Evolutionary conservation across 1,284 basidiomycete species (phyloP).

Genomic region (Butyriboletus pseudospeciosus): DNA sequence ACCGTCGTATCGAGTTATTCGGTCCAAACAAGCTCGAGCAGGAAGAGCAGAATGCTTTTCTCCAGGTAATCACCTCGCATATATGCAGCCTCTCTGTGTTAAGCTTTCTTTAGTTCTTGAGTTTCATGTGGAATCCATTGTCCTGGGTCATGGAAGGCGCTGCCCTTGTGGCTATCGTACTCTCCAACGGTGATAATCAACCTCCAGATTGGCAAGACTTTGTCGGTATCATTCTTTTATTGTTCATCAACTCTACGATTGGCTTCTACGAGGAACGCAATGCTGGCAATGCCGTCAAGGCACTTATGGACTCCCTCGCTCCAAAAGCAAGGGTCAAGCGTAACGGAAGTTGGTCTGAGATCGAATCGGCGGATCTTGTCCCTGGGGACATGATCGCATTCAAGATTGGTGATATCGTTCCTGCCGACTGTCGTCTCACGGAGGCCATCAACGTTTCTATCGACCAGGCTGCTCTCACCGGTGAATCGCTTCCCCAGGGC

Average conservation of each 20-base stretch:
- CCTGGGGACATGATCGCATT: slow-evolving; percentile 93
- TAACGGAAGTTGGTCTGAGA: slow-evolving; percentile 77
- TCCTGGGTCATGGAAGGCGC: slow-evolving; percentile 99
- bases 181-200: slow-evolving; percentile 85
- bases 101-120: slow-evolving; percentile 66
- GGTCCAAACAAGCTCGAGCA: slow-evolving; percentile 94
- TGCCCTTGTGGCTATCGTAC: slow-evolving; percentile 91
- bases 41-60: slow-evolving; percentile 82
- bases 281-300: slow-evolving; percentile 98
- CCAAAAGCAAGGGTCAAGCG: slow-evolving; percentile 95
- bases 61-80: slow-evolving; percentile 52
- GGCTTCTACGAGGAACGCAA: slow-evolving; percentile 98
- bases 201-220: slow-evolving; percentile 98
- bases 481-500: slow-evolving; percentile 87
- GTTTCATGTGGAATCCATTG: slow-evolving; percentile 98
- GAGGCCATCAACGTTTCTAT: slow-evolving; percentile 95
- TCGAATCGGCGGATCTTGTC: slow-evolving; percentile 84
- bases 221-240: slow-evolving; percentile 88
- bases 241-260: slow-evolving; percentile 94
- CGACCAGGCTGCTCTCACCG: slow-evolving; percentile 94
- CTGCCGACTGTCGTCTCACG: slow-evolving; percentile 91
- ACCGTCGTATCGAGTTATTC: slow-evolving; percentile 87
- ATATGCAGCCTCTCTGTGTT: background rate
- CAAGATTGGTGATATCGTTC: slow-evolving; percentile 98
- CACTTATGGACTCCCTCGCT: slow-evolving; percentile 97